Conservation (phyloP, 176 grass and related monocot genomes). For the Ananas comosus region DNA sequence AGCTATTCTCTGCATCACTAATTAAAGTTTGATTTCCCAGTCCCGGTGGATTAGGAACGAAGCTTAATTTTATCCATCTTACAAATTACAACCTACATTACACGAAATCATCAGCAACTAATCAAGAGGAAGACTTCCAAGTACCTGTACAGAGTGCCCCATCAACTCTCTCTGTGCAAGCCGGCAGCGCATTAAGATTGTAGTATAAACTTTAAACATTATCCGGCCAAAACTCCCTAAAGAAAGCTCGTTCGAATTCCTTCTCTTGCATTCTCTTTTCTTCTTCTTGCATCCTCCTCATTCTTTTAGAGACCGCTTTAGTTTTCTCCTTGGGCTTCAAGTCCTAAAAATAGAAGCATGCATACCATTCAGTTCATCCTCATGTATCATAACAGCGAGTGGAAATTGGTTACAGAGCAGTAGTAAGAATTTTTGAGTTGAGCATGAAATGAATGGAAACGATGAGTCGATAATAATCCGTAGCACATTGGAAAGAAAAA, state of each 20-base stretch:
- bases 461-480: no score
- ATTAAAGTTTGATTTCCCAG: no score
- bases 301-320: conserved; percentile 63
- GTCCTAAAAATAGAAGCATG: conserved; percentile 16
- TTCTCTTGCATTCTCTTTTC: conserved; percentile 74
- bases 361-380: neutral
- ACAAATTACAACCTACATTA: no score
- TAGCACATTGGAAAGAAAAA: no score
- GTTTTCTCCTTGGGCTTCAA: conserved; percentile 29
- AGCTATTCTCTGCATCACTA: no score
- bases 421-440: no score
- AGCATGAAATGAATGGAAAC: no score
- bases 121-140: neutral
- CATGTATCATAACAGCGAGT: neutral
- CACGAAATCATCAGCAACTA: neutral
- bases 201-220: conserved; percentile 64
- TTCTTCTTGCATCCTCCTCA: conserved; percentile 72
- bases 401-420: no score
- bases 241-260: conserved; percentile 85
- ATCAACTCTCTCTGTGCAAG: neutral
- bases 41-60: no score
- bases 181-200: neutral
- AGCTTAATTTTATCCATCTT: no score
- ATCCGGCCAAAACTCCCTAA: conserved; percentile 94
- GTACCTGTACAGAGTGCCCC: conserved; percentile 4